Evolutionary conservation across 441 rosid species (phyloP), one percentile per base, ranked within the genome.

Genomic region (Bocquillonia castaneifolia): DNA sequence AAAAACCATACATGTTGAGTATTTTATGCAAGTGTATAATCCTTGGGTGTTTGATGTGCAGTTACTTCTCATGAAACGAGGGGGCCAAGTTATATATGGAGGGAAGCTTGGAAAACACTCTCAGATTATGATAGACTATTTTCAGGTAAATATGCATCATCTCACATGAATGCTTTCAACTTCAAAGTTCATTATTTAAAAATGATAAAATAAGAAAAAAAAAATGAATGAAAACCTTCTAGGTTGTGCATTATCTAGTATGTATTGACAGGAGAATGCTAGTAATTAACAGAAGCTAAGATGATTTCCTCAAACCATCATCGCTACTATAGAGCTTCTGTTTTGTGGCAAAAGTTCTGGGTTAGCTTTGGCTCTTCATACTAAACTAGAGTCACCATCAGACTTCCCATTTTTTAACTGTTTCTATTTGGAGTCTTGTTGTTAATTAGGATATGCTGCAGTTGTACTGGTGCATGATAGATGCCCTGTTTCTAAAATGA

Each of bases 61-160:
- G 99, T 82, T 93, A 42, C 92, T 93, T 78, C 93, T 93, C 34
- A 88, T 93, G 96, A 91, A 93, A 85, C 85, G 96, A 54, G 99
- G 99, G 48, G 99, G 99, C n/a, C 83, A 72, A 34, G 95, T 91
- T 57, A 91, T 91, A 73, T 87, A 89, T 63, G 93, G 96, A 68
- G 97, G 99, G 53, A 87, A 86, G 75, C 83, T 91, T 64, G 99
- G 99, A 20, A 61, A 67, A 55, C 79, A 83, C 65, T 93, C 99
- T 1, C 77, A 84, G 73, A 80, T 56, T 80, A 66, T 93, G 84
- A 79, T 91, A 22, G 82, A 89, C 76, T 93, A 89, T 80, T 89
- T 93, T 72, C 92, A 93, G 97, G 98, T 93, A 70, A 59, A 59
- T 26, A 66, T 69, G 10, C 50, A 44, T 70, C 42, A 65, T 31